Evolutionary conservation across 768 basidiomycete genomes (phyloP), one percentile per base, ranked within the genome.

Genomic region (Tricholoma terreum): DNA sequence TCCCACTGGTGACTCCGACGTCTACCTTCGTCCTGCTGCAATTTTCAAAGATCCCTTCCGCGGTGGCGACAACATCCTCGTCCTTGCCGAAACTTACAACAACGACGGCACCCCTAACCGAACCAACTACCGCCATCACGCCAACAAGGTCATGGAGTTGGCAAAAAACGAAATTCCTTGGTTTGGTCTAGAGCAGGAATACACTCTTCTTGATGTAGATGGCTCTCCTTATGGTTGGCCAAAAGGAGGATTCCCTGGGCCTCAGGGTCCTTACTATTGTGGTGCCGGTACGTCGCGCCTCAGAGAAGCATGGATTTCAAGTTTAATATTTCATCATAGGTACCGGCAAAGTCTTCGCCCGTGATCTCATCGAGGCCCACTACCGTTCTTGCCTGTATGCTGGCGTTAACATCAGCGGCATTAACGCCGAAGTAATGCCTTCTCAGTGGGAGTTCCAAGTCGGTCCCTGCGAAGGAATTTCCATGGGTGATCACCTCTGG

Each of bases 371-470:
- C 68, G 97, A 99, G 79, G 97, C 97, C 35, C 97, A 99, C 79
- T 98, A 98, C 79, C 92, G 94, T 62, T 92, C 92, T 57, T 97
- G 95, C 73, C 84, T 96, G 54, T 95, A 96, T 71, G 77, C 94
- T 55, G 95, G 94, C 64, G 83, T 99, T 77, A 94, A 94, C 80
- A 98, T 98, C 78, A 94, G 92, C 63, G 97, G 97, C 70, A 98
- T 99, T 79, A 99, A 98, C 73, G 96, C 96, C 59, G 97, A 98
- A 77, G 96, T 98, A 60, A 98, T 98, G 96, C 96, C 97, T 14
- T 87, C 95, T 55, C 97, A 99, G 74, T 99, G 97, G 97, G 97
- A 99, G 79, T 99, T 96, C 90, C 97, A 99, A 76, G 94, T 99
- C 65, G 96, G 97, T 53, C 97, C 97, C 30, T 98, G 96, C 67